Conservation (phyloP, 2,329 filamentous ascomycete genomes). For the Sodiomyces alkalinus region DNA sequence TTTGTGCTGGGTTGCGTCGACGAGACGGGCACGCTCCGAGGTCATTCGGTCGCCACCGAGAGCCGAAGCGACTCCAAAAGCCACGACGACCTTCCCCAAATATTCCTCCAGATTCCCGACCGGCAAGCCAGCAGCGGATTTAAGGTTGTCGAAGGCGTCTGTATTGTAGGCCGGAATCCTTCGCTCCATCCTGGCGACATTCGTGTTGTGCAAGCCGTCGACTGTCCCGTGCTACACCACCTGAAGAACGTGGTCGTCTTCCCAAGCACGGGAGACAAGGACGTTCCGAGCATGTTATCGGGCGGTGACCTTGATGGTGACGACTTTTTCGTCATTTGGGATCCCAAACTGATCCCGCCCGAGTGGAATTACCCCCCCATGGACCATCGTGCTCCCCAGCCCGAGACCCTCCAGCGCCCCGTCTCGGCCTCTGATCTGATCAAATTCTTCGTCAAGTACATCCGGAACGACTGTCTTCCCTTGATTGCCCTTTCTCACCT, state of each 20-base stretch:
- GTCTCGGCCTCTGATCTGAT: slow-evolving; percentile 62
- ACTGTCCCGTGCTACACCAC: slow-evolving; percentile 57
- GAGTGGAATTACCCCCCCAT: slow-evolving; percentile 64
- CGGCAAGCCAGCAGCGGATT: slow-evolving; percentile 37
- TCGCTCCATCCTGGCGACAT: slow-evolving; percentile 89
- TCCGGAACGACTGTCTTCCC: slow-evolving; percentile 76
- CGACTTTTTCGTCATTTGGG: slow-evolving; percentile 92
- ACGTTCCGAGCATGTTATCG: slow-evolving; percentile 86
- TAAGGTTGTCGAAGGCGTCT: slow-evolving; percentile 57
- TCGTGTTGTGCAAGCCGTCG: slow-evolving; percentile 70
- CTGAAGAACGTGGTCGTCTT: slow-evolving; percentile 79
- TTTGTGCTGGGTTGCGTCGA: slow-evolving; percentile 83
- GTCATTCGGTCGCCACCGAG: slow-evolving; percentile 42
- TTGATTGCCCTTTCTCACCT: slow-evolving; percentile 73
- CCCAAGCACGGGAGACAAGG: slow-evolving; percentile 66
- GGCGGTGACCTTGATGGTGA: slow-evolving; percentile 93
- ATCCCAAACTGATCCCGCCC: slow-evolving; percentile 52
- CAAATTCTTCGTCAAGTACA: slow-evolving; percentile 79
- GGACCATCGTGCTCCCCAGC: slow-evolving; percentile 50
- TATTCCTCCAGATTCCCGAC: slow-evolving; percentile 71
- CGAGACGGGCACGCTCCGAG: slow-evolving; percentile 61
- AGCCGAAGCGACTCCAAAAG: slow-evolving; percentile 22
- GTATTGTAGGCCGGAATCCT: slow-evolving; percentile 79
- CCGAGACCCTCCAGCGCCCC: slow-evolving; percentile 38
- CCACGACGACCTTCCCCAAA: slow-evolving; percentile 52